Conservation (phyloP, 441 rosid genomes). For the Gossypium davidsonii region DNA sequence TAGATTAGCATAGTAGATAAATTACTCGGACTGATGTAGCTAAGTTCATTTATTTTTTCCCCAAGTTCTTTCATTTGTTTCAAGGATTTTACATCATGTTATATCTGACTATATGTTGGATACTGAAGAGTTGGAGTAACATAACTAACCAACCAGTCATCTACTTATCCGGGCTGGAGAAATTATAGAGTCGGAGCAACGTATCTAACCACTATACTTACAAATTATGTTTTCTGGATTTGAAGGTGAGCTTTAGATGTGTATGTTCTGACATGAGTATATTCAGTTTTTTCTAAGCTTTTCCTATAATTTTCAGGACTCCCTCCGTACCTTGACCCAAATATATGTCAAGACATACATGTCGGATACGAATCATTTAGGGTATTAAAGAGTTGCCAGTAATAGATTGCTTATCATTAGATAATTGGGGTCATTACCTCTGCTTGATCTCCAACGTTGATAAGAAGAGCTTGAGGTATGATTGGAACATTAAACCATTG, state of each 20-base stretch:
- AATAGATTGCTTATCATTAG: not conserved
- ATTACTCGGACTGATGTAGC: not conserved
- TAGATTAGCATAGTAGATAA: not conserved
- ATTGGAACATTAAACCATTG: conserved; percentile 56
- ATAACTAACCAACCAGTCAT: not conserved
- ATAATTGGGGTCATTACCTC: conserved; percentile 35
- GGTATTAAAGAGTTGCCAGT: not conserved
- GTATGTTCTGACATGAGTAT: not conserved
- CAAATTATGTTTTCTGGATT: too few species aligned
- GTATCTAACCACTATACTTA: too few species aligned
- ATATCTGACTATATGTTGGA: not conserved
- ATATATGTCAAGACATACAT: not conserved
- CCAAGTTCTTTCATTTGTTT: not conserved
- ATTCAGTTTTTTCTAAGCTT: not conserved
- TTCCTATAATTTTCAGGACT: not conserved
- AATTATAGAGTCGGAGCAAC: too few species aligned
- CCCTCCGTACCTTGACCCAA: not conserved
- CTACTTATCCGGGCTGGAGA: too few species aligned
- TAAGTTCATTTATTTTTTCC: not conserved
- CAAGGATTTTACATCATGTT: not conserved
- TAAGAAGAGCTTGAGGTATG: conserved; percentile 48
- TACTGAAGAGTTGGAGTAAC: not conserved
- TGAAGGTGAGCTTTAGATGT: too few species aligned
- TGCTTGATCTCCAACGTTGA: conserved; percentile 61
- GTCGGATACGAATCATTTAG: too few species aligned